Base-by-base conservation (phyloP, 108 stramenopile genomes). In the Nitzschia sp. region DNA sequence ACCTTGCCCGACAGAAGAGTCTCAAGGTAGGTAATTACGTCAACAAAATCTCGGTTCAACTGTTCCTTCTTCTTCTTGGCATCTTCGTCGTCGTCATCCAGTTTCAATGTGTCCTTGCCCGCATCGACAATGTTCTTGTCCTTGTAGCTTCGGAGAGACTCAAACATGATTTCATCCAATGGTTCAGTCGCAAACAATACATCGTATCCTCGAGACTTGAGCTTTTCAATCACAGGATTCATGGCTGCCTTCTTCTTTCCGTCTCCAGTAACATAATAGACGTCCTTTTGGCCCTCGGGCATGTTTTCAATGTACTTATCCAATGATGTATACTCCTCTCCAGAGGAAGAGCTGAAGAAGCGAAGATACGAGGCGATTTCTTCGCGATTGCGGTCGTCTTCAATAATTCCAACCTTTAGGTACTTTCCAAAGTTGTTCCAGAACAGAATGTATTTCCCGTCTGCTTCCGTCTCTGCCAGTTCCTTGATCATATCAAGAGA, bases 361-460 rank as follows among this genome's bases (percentile, higher is more conserved):
- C 95, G 88, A 33, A 90, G 73, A 19, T 96, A 83, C 19, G 77
- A 80, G 18, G 91, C 88, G 64, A 98, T 88, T 47, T 96, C 95
- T 23, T 92, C 82, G 68, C 93, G 90, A 70, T 93, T 91, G 60
- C 80, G 79, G 63, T 92, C 89, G 59, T 96, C 96, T 79, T 98
- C 98, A 28, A 97, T 88, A 25, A 90, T 74, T 11, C 96, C 94
- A 46, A 97, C 97, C 84, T 99, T 99, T 6, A 99, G 66, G 83
- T 99, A 98, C 78, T 97, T 96, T 27, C 97, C 98, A 79, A 97
- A 98, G 78, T 97, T 97, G 59, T 94, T 95, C 95, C 91, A 96
- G 78, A 97, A 97, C 70, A 83, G 84, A 59, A 77, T 69, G 70
- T 92, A 94, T 59, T 87, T 78, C 55, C 61, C 66, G 17, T 72